Conservation (phyloP, 768 basidiomycete genomes). For the Naematelia encephala region DNA sequence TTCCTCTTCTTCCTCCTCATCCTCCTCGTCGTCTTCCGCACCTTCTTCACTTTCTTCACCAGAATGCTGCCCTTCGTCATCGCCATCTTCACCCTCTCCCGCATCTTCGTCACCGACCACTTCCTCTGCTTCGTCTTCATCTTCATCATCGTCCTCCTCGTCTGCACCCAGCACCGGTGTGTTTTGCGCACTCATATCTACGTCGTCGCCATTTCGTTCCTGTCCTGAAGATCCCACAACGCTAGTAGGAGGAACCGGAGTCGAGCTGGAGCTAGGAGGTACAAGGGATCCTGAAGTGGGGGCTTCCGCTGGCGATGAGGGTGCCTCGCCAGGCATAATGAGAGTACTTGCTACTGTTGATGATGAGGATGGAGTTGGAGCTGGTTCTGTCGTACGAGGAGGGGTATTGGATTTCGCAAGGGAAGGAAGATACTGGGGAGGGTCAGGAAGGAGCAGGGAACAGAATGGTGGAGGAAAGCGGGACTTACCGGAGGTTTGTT, state of each 20-base stretch:
- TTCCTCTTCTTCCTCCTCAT: slow-evolving; percentile 14
- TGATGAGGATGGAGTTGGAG: not conserved
- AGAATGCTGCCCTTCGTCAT: slow-evolving; percentile 16
- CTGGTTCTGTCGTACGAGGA: not conserved
- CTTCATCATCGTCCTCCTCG: slow-evolving; percentile 18
- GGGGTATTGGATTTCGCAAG: not conserved
- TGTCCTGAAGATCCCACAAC: too few relatives aligned
- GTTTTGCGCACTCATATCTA: slow-evolving; percentile 7
- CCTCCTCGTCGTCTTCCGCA: slow-evolving; percentile 12
- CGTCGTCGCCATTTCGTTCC: slow-evolving; percentile 1
- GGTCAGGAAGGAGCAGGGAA: not conserved
- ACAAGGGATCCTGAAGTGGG: not conserved
- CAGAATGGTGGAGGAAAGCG: too few relatives aligned
- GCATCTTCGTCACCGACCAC: slow-evolving; percentile 23
- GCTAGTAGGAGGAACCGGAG: not conserved
- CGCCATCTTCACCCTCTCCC: slow-evolving; percentile 21
- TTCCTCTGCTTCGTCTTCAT: slow-evolving; percentile 23
- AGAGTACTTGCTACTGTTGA: not conserved
- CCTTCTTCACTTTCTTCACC: slow-evolving; percentile 14
- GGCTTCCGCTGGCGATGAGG: not conserved
- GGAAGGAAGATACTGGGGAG: not conserved
- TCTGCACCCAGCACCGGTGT: slow-evolving; percentile 8
- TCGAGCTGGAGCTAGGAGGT: not conserved
- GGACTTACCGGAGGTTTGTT: not conserved
- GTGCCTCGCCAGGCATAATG: not conserved